phyloP scores from a whole-genome alignment of 331 rosid species.

The Dryas integrifolia region DNA sequence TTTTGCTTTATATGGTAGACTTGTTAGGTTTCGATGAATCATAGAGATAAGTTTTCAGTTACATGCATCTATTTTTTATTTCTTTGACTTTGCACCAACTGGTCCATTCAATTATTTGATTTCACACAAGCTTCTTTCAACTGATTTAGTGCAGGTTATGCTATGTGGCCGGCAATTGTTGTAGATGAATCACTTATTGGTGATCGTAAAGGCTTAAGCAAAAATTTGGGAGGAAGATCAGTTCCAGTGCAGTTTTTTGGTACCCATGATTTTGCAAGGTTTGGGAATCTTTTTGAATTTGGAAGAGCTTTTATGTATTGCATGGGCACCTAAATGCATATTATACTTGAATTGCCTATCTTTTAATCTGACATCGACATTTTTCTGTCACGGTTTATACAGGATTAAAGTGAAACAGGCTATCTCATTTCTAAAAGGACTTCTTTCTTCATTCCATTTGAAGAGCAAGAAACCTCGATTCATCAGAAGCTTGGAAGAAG shows the following conservation, averaged over 20 bases:
- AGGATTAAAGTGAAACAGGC: slow-evolving; percentile 80
- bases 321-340: slow-evolving; percentile 10
- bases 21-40: background rate
- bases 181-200: slow-evolving; percentile 84
- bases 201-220: slow-evolving; percentile 73
- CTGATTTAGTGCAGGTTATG: slow-evolving; percentile 71
- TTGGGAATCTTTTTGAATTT: slow-evolving; percentile 29
- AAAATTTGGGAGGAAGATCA: slow-evolving; percentile 60
- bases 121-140: slow-evolving; percentile 23
- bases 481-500: slow-evolving; percentile 83
- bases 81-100: background rate
- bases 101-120: slow-evolving; percentile 10
- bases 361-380: slow-evolving; percentile 13
- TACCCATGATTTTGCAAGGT: slow-evolving; percentile 99
- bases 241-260: slow-evolving; percentile 97
- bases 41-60: background rate
- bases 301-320: slow-evolving; percentile 22
- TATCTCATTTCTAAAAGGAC: slow-evolving; percentile 88
- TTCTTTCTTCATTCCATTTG: slow-evolving; percentile 76
- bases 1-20: background rate
- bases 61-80: slow-evolving; percentile 1
- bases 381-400: slow-evolving; percentile 25
- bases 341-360: background rate
- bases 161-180: slow-evolving; percentile 99
- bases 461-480: slow-evolving; percentile 85